phyloP scores from a whole-genome alignment of 805 yeast species.

The Saturnispora dispora region DNA sequence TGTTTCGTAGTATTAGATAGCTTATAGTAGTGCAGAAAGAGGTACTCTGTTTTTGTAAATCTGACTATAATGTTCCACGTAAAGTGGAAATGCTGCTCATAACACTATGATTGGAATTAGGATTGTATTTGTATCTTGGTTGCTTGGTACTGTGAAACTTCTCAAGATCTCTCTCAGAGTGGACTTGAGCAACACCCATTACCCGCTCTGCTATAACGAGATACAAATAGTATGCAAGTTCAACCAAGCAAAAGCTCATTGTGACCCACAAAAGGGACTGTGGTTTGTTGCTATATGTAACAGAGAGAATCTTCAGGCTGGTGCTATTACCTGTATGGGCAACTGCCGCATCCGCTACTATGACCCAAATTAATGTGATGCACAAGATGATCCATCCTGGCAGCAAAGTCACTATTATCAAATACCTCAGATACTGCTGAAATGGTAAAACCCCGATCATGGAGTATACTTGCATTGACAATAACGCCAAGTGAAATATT shows the following conservation, averaged over 20 bases:
- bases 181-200: not conserved
- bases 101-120: slow-evolving; percentile 8
- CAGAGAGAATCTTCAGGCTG: slow-evolving; percentile 12
- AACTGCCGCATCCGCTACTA: slow-evolving; percentile 8
- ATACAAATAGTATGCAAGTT: slow-evolving; percentile 5
- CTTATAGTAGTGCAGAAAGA: too few species aligned
- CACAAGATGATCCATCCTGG: slow-evolving; percentile 4
- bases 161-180: slow-evolving; percentile 3
- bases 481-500: slow-evolving; percentile 5
- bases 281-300: slow-evolving; percentile 5
- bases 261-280: slow-evolving; percentile 10
- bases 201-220: not conserved
- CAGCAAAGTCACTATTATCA: not conserved
- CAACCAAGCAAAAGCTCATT: slow-evolving; percentile 8
- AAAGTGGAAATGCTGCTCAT: slow-evolving; percentile 13
- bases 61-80: slow-evolving; percentile 1
- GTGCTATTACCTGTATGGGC: slow-evolving; percentile 5
- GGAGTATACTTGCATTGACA: slow-evolving; percentile 10
- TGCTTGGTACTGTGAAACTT: slow-evolving; percentile 2
- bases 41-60: not conserved
- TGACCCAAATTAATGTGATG: slow-evolving; percentile 11
- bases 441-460: slow-evolving; percentile 10
- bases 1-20: too few species aligned
- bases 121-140: not conserved
- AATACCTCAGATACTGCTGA: slow-evolving; percentile 6